Evolutionary conservation across 2,329 filamentous ascomycete genomes (phyloP).

Genomic region (Xylariaceae sp.): DNA sequence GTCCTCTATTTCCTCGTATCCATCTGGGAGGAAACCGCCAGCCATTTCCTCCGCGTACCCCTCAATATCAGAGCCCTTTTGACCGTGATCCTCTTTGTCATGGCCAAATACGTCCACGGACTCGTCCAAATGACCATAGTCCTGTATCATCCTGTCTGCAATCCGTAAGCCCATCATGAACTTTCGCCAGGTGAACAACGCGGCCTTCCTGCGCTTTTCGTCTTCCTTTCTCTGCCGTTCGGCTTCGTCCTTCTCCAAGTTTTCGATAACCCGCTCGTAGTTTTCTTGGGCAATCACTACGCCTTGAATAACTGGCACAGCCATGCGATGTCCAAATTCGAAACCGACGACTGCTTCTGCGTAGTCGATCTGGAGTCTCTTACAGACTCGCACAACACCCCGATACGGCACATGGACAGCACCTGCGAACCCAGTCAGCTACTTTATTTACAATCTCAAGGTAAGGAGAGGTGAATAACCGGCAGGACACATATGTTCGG

Average conservation of each 20-base stretch:
- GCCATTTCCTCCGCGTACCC: constrained; percentile 42
- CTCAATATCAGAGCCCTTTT: not conserved
- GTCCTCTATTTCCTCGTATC: constrained; percentile 23
- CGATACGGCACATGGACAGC: constrained; percentile 78
- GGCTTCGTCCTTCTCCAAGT: constrained; percentile 71
- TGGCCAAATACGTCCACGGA: constrained; percentile 51
- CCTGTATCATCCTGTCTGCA: constrained; percentile 65
- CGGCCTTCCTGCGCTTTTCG: constrained; percentile 70
- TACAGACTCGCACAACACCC: constrained; percentile 74
- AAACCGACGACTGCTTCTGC: constrained; percentile 95
- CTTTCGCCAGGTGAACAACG: constrained; percentile 75
- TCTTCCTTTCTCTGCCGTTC: constrained; percentile 75
- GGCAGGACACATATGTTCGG: constrained; percentile 81
- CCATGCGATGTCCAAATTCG: constrained; percentile 91
- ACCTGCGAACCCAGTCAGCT: constrained; percentile 38
- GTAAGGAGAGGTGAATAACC: constrained; percentile 27
- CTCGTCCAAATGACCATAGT: constrained; percentile 63
- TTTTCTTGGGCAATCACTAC: constrained; percentile 84
- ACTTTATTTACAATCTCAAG: not conserved
- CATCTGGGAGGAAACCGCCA: constrained; percentile 52
- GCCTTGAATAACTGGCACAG: constrained; percentile 84
- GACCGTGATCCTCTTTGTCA: constrained; percentile 28
- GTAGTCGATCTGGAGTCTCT: constrained; percentile 76
- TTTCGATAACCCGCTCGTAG: constrained; percentile 66
- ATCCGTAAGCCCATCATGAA: constrained; percentile 83